Base-by-base conservation (phyloP, 2,329 filamentous ascomycete species). In the Pyrenophora graminea region DNA sequence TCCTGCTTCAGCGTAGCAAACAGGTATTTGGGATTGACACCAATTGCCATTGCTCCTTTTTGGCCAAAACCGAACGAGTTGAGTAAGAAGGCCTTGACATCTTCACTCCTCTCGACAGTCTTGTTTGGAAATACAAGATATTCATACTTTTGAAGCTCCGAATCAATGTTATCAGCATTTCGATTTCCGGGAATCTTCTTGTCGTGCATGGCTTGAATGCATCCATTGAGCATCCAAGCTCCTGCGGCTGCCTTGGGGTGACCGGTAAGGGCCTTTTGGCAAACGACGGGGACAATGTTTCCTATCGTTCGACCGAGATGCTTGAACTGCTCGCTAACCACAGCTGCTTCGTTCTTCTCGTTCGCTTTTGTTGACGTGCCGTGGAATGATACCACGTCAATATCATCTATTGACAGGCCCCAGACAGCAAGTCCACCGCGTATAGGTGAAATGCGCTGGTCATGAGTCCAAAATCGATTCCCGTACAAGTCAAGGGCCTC, bases 211-310 rank as follows among this genome's bases (percentile, higher is more conserved):
- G 97, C 91, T 76, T 99, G 94, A 73, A 99, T 80, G 75, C 90
- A 94, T 61, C 94, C 94, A 81, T 99, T 99, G 84, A 99, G 87
- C 94, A 99, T 99, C 92, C 94, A 99, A 42, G 93, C 94, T 80
- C 94, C 94, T 53, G 94, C 94, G 68, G 94, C 93, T 86, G 94
- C 94, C 86, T 99, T 99, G 69, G 94, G 94, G 74, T 99, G 94
- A 75, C 94, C 94, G 46, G 95, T 99, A 56, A 99, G 86, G 76
- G 95, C 97, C 79, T 99, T 99, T 79, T 99, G 94, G 89, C 97
- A 99, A 74, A 99, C 91, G 80, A 92, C 94, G 60, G 97, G 78
- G 12, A 99, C 81, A 27, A 94, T 92, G 70, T 99, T 99, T 69
- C 95, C 94, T 86, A 97, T 97, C 77, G 87, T 88, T 66, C 94